Evolutionary conservation across 169 alveolate genomes (phyloP), one percentile per base, ranked within the genome.

Genomic region (Plasmodium chabaudi): DNA sequence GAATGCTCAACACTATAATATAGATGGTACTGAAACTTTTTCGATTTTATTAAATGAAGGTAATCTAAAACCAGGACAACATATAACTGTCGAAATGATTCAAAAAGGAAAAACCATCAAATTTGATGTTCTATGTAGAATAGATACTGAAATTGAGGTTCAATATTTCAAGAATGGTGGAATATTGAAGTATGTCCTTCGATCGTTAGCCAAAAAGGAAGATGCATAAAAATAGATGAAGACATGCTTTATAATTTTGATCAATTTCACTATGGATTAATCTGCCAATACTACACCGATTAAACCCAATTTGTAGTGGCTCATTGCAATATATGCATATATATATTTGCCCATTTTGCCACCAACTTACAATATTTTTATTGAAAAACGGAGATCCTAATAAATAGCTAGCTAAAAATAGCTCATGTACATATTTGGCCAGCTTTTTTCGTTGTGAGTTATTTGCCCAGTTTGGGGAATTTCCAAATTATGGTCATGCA

Each of bases 131-230:
- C 61, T 65, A 13, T 87, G 94, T 71, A 84, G 96, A 49, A 71
- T 94, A 39, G 95, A 94, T 39, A 94, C 96, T 12, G 95, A 86
- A 65, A 93, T 89, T 15, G 99, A 96, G 92, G 92, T 96, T 39
- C 96, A 93, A 59, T 97, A 97, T 94, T 97, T 91, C 95, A 90
- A 93, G 70, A 72, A 95, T 72, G 98, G 98, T 39, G 99, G 98
- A n/a, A 96, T 97, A 63, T 87, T 97, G 21, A 95, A 94, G 46
- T 97, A 96, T 77, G 99, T 96, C 5, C 94, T 97, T 57, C 93
- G 98, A 69, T 95, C 96, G 74, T 90, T 97, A 21, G 92, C 90
- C 15, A 91, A 77, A 44, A 34, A 73, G 49, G 61, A 15, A 9
- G 42, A 34, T 34, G 7, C 42, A 3, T 34, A 34, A 34, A 34